phyloP scores from a whole-genome alignment of 78 protist genomes.

The Emiliania huxleyi region DNA sequence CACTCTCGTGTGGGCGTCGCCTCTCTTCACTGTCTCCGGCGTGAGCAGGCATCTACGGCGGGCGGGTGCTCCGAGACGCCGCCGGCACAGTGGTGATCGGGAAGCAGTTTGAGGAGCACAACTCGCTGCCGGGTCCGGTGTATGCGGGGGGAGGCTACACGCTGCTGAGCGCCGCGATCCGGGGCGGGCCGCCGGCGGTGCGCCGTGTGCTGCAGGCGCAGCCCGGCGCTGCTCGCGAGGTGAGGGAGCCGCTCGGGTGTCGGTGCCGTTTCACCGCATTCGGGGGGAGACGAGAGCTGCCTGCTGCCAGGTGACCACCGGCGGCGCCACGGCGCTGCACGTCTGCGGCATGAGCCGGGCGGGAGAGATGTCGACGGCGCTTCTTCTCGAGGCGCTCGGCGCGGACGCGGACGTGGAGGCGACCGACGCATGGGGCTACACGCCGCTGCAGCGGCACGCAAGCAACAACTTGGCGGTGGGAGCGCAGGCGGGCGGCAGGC shows the following conservation, averaged over 20 bases:
- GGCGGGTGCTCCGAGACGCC: conserved; percentile 19
- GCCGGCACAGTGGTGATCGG: conserved; percentile 27
- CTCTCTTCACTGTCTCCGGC: no score
- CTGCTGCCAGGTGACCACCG: conserved; percentile 30
- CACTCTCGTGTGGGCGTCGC: no score
- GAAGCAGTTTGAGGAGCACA: conserved; percentile 33
- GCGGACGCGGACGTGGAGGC: not conserved
- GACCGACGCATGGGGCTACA: not conserved
- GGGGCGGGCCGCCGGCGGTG: not conserved
- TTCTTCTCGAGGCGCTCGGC: conserved; percentile 22
- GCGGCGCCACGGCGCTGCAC: conserved; percentile 48
- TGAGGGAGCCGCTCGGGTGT: no score
- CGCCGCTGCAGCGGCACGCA: not conserved
- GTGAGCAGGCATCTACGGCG: conserved; percentile 43
- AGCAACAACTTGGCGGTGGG: not conserved
- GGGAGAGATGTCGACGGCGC: conserved; percentile 3
- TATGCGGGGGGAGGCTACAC: conserved; percentile 45
- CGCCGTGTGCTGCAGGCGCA: no score
- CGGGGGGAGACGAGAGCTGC: not conserved
- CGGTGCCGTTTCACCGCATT: no score
- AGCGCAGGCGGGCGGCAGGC: not conserved
- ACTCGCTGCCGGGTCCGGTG: conserved; percentile 47
- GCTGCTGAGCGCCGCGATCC: conserved; percentile 11
- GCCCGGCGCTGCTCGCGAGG: not conserved
- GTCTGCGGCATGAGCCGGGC: conserved; percentile 30